These are phyloP conservation scores for Terana coerulea DNA, from an alignment of 768 basidiomycete genomes.

Conservation along the genomic window DNA sequence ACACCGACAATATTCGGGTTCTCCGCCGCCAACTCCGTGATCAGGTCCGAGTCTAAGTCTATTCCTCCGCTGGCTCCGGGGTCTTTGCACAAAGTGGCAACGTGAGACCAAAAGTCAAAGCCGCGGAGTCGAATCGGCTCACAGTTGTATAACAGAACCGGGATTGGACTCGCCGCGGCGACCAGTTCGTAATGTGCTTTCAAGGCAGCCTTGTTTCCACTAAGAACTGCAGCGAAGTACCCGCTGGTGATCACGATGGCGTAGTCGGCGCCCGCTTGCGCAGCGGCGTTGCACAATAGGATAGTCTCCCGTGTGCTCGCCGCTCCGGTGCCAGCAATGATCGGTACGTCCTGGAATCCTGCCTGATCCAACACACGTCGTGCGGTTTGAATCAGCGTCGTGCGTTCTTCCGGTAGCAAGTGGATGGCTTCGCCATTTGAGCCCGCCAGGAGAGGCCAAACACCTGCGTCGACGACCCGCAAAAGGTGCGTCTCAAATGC, in stretches of 20 bases:
- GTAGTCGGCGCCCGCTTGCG: conserved; percentile 81
- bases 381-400: conserved; percentile 28
- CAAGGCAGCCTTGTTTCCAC: conserved; percentile 57
- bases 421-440: conserved; percentile 51
- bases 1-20: conserved; percentile 81
- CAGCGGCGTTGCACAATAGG: conserved; percentile 70
- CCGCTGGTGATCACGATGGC: conserved; percentile 83
- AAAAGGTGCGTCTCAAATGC: conserved; percentile 39
- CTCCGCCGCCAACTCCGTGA: conserved; percentile 72
- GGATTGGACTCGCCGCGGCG: conserved; percentile 75
- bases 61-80: conserved; percentile 88
- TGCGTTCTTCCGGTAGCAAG: conserved; percentile 36
- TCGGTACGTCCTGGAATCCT: conserved; percentile 53
- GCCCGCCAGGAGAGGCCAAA: conserved; percentile 33
- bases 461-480: conserved; percentile 36
- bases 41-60: conserved; percentile 86
- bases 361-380: conserved; percentile 69
- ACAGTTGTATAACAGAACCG: conserved; percentile 90
- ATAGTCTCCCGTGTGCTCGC: conserved; percentile 84
- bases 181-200: conserved; percentile 80
- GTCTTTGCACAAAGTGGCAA: conserved; percentile 39
- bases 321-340: conserved; percentile 81
- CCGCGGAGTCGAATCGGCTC: conserved; percentile 32
- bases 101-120: conserved; percentile 9
- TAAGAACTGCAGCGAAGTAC: conserved; percentile 79